Evolutionary conservation across 768 basidiomycete genomes (phyloP), one percentile per base, ranked within the genome.

Genomic region (Boletus vinaceobasis): DNA sequence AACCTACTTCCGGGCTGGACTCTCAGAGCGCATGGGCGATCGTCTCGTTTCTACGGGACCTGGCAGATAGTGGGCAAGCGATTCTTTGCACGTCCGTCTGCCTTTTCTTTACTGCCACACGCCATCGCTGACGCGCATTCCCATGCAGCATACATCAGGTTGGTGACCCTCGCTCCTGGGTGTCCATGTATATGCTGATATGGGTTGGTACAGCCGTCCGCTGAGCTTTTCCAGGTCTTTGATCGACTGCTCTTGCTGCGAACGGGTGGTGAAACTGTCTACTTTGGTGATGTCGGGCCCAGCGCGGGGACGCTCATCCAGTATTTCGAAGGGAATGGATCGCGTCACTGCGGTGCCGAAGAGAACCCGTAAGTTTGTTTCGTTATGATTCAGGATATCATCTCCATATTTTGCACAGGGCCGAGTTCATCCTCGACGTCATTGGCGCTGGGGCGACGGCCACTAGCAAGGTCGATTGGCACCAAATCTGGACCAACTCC

Each of bases 21-120:
- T 91, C 90, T 3, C 90, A 92, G 69, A 88, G 85, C 50, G 90
- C 91, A 3, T 90, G 90, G 89, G 85, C 85, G 5, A 90, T 93
- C 57, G 74, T 91, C 50, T 72, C 77, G 2, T 90, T 94, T 74
- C 74, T 94, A 42, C 77, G 86, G 10, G 79, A 84, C 43, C 81
- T 94, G 31, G 90, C 91, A 8, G 80, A 88, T 5, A 14, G 5
- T 35, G 93, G 93, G 1, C 92, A 93, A 65, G 87, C 90, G 32
- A 93, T 95, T 60, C 74, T 95, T n/a, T 94, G 92, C 85, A 95
- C 90, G 77, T 85, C 62, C 48, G 84, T 73, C 29, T n/a, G 23
- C n/a, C n/a, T 38, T 37, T 42, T 14, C 3, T 0, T 26, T n/a
- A 36, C 35, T 36, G 17, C 21, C 15, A 19, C 47, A 21, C 13